Evolutionary conservation across 306 rosid genomes (phyloP), one percentile per base, ranked within the genome.

Genomic region (Cicer cuneatum): DNA sequence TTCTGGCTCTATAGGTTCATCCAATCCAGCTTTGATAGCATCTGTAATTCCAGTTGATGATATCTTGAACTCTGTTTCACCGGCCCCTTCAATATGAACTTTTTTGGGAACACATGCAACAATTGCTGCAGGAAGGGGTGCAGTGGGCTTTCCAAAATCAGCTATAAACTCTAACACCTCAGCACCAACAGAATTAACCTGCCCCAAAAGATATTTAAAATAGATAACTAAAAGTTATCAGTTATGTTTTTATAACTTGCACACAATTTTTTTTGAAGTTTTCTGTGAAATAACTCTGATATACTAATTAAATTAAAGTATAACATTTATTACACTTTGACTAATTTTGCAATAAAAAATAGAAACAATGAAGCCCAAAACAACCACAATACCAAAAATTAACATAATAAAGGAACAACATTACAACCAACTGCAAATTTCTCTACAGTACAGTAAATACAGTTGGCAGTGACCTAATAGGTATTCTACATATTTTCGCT

Each of bases 41-140:
- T 85, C 89, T 16, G 83, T 88, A 80, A 92, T 94, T 88, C 86
- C 99, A 86, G 72, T 74, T 1, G 97, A 85, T 75, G 88, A 85
- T 81, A 94, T 88, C 85, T 89, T 88, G 76, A 94, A 94, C 79
- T 94, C 97, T 24, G 96, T 92, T 85, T 94, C 99, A 81, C 93
- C 93, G n/a, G 66, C 75, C 74, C 81, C 99, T 58, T 94, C 99
- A 37, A 88, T 74, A 76, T 94, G 97, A 66, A 90, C 90, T 76
- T 81, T 92, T 82, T 60, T 92, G 2, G 99, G 99, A 81, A 94
- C 97, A 81, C 99, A 94, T 35, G 99, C 96, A 82, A 94, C 92
- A 87, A 94, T 87, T 57, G 99, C 99, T 43, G 99, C 99, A 75
- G 96, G 96, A 85, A 92, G 83, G 24, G 97, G 97, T 77, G 99